Conservation (phyloP, 2,329 filamentous ascomycete species). For the Rutstroemia sp. region DNA sequence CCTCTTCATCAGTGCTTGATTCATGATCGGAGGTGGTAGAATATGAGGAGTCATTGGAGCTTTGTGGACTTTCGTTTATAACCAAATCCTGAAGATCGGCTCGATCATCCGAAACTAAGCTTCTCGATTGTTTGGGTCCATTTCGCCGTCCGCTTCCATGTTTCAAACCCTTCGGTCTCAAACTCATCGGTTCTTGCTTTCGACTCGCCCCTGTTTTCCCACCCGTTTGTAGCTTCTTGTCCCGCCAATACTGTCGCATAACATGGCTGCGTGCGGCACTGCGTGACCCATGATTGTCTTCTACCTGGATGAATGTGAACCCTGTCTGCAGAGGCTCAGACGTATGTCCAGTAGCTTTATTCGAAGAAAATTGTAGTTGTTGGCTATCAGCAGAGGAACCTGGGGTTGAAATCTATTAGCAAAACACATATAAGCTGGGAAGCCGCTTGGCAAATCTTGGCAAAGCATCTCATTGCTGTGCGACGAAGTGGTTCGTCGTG, state of each 20-base stretch:
- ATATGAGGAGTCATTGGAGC: too few species aligned
- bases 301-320: not conserved
- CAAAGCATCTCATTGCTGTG: too few species aligned
- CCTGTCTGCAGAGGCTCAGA: not conserved
- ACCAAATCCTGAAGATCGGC: not conserved
- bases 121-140: not conserved
- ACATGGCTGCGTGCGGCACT: constrained; percentile 1
- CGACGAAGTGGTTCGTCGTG: too few species aligned
- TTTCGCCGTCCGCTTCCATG: not conserved
- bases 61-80: too few species aligned
- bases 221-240: not conserved
- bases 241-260: constrained; percentile 1
- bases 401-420: too few species aligned
- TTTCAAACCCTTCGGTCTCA: not conserved
- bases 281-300: not conserved
- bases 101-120: not conserved
- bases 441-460: too few species aligned
- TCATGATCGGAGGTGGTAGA: not conserved
- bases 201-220: not conserved
- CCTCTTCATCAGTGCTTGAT: not conserved
- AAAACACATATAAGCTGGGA: too few species aligned
- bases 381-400: too few species aligned
- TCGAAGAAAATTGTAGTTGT: too few species aligned
- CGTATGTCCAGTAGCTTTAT: not conserved
- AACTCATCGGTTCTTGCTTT: not conserved